Percentiles rank a stretch among this genome's conserved stretches.
Conservation (phyloP, 2,329 filamentous ascomycete genomes). For the Grosmannia penicillata region DNA sequence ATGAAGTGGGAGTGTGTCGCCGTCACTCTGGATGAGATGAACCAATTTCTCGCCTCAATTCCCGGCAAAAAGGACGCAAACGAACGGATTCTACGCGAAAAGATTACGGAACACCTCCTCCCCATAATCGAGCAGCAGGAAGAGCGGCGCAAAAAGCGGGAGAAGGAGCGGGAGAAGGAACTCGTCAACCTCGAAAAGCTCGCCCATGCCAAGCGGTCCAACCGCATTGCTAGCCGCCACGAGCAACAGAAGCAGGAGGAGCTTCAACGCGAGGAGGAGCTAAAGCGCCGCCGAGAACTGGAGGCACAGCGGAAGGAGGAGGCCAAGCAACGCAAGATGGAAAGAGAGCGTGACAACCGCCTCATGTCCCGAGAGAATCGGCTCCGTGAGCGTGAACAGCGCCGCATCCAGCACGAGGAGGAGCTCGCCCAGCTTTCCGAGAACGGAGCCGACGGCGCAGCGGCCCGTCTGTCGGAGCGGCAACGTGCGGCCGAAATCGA, state of each 20-base stretch:
- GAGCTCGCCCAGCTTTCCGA: constrained; percentile 69
- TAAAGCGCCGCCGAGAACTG: constrained; percentile 43
- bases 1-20: constrained; percentile 88
- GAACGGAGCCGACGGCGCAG: constrained; percentile 38
- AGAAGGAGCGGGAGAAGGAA: constrained; percentile 58
- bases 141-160: constrained; percentile 57
- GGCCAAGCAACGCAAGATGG: constrained; percentile 27
- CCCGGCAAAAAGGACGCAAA: constrained; percentile 68
- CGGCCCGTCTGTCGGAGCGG: constrained; percentile 58
- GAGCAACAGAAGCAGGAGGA: constrained; percentile 67
- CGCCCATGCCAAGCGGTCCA: constrained; percentile 88
- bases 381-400: constrained; percentile 70
- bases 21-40: constrained; percentile 65
- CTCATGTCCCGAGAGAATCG: constrained; percentile 76
- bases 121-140: constrained; percentile 72
- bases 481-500: constrained; percentile 73
- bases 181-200: constrained; percentile 70
- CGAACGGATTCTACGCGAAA: constrained; percentile 61
- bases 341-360: constrained; percentile 63
- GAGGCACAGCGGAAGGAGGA: constrained; percentile 33
- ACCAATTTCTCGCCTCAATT: constrained; percentile 53
- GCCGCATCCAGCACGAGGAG: constrained; percentile 70
- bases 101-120: constrained; percentile 63
- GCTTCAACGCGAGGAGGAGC: constrained; percentile 39
- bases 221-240: constrained; percentile 66